Evolutionary conservation across 2,329 filamentous ascomycete genomes (phyloP).

Genomic region (Talaromyces sp.): DNA sequence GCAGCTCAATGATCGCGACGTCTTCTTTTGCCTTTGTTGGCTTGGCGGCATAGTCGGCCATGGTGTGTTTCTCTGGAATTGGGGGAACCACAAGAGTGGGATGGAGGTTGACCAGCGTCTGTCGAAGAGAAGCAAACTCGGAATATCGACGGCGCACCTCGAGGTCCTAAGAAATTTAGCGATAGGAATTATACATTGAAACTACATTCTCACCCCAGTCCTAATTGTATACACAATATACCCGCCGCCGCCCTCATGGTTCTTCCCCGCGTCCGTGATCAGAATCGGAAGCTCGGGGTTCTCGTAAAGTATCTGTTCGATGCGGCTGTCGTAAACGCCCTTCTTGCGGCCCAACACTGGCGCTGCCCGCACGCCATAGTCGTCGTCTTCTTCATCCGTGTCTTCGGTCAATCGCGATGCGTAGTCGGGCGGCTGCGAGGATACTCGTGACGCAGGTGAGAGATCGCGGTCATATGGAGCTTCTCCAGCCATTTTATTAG

Average conservation of each 20-base stretch:
- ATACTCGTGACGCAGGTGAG: slow-evolving; percentile 66
- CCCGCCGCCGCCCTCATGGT: slow-evolving; percentile 79
- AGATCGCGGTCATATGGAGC: slow-evolving; percentile 55
- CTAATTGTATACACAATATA: slow-evolving; percentile 97
- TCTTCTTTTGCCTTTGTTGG: slow-evolving; percentile 98
- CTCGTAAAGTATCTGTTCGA: slow-evolving; percentile 96
- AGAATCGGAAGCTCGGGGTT: slow-evolving; percentile 83
- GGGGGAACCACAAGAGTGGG: slow-evolving; percentile 93
- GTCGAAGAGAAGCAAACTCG: slow-evolving; percentile 86
- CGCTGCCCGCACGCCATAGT: slow-evolving; percentile 44
- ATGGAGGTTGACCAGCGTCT: slow-evolving; percentile 83
- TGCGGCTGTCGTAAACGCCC: slow-evolving; percentile 86
- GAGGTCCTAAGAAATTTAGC: slow-evolving; percentile 60
- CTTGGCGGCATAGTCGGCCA: slow-evolving; percentile 97
- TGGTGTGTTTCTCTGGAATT: slow-evolving; percentile 97
- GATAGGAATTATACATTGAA: background rate
- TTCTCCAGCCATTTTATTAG: slow-evolving; percentile 3
- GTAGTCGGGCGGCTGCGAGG: slow-evolving; percentile 58
- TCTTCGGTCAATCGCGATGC: slow-evolving; percentile 48
- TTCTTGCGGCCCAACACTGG: slow-evolving; percentile 53
- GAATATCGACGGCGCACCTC: slow-evolving; percentile 94
- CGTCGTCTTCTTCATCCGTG: slow-evolving; percentile 51
- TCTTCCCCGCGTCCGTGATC: slow-evolving; percentile 95
- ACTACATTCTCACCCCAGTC: slow-evolving; percentile 64
- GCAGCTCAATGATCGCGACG: slow-evolving; percentile 88